Evolutionary conservation across 345 rosid species (phyloP), one percentile per base, ranked within the genome.

Genomic region (Rhizophora apiculata): DNA sequence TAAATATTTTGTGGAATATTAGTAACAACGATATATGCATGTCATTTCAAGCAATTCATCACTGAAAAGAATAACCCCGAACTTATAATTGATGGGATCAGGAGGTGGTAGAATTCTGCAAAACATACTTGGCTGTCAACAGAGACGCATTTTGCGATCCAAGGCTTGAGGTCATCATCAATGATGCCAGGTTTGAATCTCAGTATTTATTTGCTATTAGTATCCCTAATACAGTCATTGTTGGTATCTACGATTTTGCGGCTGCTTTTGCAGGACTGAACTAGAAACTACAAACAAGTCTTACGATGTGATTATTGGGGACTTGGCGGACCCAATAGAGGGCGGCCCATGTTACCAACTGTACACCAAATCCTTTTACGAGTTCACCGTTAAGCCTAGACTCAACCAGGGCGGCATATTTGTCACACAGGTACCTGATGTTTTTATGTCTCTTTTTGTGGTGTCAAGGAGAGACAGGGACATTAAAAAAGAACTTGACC

Each of bases 61-160:
- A 4, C 46, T 2, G 46, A 10, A 39, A 39, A 4, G 37, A 34
- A 34, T 34, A 34, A 34, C 37, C 37, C 43, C 43, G 1, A 37
- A 21, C 10, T 1, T 43, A 13, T 43, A 11, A 43, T 43, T 43
- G 49, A 43, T 43, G 49, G 78, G 73, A 43, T 53, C 83, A 85
- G 92, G 88, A 84, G 70, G 92, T 87, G 52, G 92, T 87, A 13
- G 87, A 84, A 36, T 87, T 87, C 81, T 87, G 89, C 82, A 82
- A 76, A 69, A 78, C 81, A 26, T 75, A 85, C 74, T 71, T 87
- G 60, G 71, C 54, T 13, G 85, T 66, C 54, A 88, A 88, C 71
- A 76, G 70, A 34, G 87, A 85, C 69, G 89, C 89, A 0, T 88
- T 85, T 39, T 72, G 80, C 22, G 81, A 84, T 69, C 71, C 80